Evolutionary conservation across 306 rosid species (phyloP).

Genomic region (Trichosanthes cucumerina): DNA sequence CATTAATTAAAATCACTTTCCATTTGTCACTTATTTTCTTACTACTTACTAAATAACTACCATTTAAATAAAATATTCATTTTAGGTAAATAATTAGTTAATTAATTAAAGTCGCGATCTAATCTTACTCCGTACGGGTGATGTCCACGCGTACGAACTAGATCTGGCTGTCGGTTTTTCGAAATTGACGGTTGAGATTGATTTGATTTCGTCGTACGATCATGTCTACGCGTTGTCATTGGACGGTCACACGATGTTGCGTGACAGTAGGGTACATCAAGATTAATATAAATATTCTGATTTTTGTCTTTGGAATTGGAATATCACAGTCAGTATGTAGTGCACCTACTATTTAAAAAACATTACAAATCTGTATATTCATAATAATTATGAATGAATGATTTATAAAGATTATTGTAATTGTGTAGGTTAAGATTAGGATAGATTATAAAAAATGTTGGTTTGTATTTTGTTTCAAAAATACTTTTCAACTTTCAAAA

Average conservation of each 20-base stretch:
- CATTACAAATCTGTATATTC: too few relatives aligned
- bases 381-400: too few relatives aligned
- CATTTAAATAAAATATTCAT: neutral
- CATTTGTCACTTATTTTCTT: neutral
- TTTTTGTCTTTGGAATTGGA: too few relatives aligned
- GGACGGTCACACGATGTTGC: slow-evolving; percentile 4
- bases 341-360: neutral
- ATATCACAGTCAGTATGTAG: neutral
- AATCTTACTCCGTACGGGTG: neutral
- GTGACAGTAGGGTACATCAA: neutral
- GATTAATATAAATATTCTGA: neutral
- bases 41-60: neutral
- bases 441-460: too few relatives aligned
- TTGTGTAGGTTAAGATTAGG: too few relatives aligned
- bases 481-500: too few relatives aligned
- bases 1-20: neutral
- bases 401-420: too few relatives aligned
- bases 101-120: neutral
- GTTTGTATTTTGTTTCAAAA: too few relatives aligned
- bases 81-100: neutral
- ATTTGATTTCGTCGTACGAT: neutral
- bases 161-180: neutral
- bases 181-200: neutral
- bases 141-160: neutral
- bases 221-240: neutral